A percentile compares a stretch with the other conserved stretches of the same genome.
These are phyloP conservation scores for Kuraishia cidri DNA, from an alignment of 805 yeast genomes.

Conservation along the genomic window DNA sequence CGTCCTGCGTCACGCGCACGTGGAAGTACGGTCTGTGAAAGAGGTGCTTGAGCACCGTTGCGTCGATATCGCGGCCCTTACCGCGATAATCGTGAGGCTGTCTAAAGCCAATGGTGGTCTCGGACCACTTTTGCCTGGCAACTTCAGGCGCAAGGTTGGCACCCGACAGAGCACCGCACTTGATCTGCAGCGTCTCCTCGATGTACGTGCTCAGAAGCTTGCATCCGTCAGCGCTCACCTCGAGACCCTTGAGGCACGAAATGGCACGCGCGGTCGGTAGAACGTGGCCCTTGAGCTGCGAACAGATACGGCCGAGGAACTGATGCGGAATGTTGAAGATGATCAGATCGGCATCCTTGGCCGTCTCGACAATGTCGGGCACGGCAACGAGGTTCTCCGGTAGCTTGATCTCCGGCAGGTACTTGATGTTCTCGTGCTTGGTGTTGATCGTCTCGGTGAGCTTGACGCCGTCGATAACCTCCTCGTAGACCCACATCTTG, in stretches of 20 bases:
- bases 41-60: constrained; percentile 59
- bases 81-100: constrained; percentile 63
- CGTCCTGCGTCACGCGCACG: constrained; percentile 85
- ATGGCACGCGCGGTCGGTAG: constrained; percentile 72
- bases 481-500: constrained; percentile 97
- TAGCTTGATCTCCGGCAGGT: constrained; percentile 79
- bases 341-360: constrained; percentile 73
- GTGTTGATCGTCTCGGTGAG: constrained; percentile 88
- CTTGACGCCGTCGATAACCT: constrained; percentile 64
- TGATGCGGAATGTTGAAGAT: constrained; percentile 97
- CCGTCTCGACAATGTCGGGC: constrained; percentile 74
- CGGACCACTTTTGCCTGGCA: constrained; percentile 93
- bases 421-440: constrained; percentile 88
- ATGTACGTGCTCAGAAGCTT: constrained; percentile 74
- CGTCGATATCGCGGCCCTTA: constrained; percentile 65
- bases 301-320: constrained; percentile 71
- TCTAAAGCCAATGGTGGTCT: constrained; percentile 91
- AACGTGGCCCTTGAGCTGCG: constrained; percentile 71
- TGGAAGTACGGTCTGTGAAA: constrained; percentile 99
- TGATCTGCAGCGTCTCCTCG: constrained; percentile 70
- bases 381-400: constrained; percentile 85
- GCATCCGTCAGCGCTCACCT: constrained; percentile 79
- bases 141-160: constrained; percentile 98
- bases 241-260: constrained; percentile 93
- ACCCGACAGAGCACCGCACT: constrained; percentile 95